Evolutionary conservation across 495 filamentous ascomycete genomes (phyloP).

Genomic region (Talaromyces stipitatus): DNA sequence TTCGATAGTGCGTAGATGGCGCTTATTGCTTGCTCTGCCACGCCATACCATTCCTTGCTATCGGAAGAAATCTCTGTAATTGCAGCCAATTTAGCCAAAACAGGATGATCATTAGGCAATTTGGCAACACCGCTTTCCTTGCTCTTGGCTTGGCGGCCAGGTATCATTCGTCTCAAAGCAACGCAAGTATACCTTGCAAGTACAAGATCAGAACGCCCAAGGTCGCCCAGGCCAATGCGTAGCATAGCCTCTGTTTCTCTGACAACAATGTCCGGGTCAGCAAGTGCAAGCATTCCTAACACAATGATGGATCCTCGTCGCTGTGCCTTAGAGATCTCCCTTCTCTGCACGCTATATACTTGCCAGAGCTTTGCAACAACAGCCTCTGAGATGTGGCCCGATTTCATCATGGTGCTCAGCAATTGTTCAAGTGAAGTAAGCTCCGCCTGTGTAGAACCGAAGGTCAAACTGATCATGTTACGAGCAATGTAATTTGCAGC

Average conservation of each 20-base stretch:
- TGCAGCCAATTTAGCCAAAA: constrained; percentile 69
- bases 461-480: constrained; percentile 98
- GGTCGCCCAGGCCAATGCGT: constrained; percentile 73
- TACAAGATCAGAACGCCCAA: constrained; percentile 74
- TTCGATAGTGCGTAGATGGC: constrained; percentile 94
- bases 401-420: constrained; percentile 94
- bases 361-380: constrained; percentile 95
- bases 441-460: constrained; percentile 88
- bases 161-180: constrained; percentile 81
- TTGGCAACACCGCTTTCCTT: constrained; percentile 65
- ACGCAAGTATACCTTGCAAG: constrained; percentile 94
- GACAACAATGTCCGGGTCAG: constrained; percentile 85
- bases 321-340: constrained; percentile 89
- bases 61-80: constrained; percentile 78
- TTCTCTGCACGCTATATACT: constrained; percentile 88
- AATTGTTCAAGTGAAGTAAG: constrained; percentile 93
- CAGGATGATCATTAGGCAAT: constrained; percentile 84
- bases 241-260: constrained; percentile 92
- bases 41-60: constrained; percentile 93
- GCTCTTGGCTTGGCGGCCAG: constrained; percentile 67
- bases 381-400: constrained; percentile 72
- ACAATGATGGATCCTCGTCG: constrained; percentile 91
- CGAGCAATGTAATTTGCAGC: constrained; percentile 91
- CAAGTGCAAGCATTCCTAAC: constrained; percentile 91
- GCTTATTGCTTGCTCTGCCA: constrained; percentile 94